Evolutionary conservation across 768 basidiomycete species (phyloP), one percentile per base, ranked within the genome.

Genomic region (Boletus rubescentipes): DNA sequence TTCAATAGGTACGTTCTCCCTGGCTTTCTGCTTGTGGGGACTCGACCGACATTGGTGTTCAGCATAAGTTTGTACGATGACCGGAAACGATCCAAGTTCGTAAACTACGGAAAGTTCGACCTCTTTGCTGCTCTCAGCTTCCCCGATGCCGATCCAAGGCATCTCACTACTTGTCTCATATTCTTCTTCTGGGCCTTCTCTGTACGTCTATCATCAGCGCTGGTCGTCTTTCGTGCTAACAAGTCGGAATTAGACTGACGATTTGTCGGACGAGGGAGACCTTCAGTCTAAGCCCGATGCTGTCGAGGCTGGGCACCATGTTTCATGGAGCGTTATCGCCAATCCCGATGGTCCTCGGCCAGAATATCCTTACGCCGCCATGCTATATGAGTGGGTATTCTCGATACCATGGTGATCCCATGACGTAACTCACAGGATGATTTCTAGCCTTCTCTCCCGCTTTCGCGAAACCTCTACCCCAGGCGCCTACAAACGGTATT

Each of bases 131-230:
- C 71, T 14, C 70, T 75, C 52, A 69, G 67, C 54, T 74, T 72
- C 55, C 71, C 73, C 10, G 73, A 75, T 36, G 73, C 72, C 9
- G 73, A 74, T 54, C 23, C 59, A 12, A 55, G 57, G 7, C 73
- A 74, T 49, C 67, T 74, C 38, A 66, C 55, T 2, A 74, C 73
- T 2, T 68, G 73, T 53, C 67, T 75, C 29, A 65, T 69, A 21
- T 74, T 74, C 53, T 73, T 72, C 61, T 64, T 74, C 32, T 74
- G 72, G 71, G 73, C 73, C 14, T 74, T 74, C 54, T 63, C 72
- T 23, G 73, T 75, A 50, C 5, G 65, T 59, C 23, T n/a, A 32
- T 40, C 46, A 15, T 34, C 29, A 3, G 14, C 21, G 30, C 9
- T 7, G 46, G 6, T 32, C 2, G 6, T 23, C 11, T 41, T 34